A percentile compares a stretch with the other conserved stretches of the same genome.
Evolutionary conservation across 768 basidiomycete species (phyloP).

Genomic region (Trametes meyenii): DNA sequence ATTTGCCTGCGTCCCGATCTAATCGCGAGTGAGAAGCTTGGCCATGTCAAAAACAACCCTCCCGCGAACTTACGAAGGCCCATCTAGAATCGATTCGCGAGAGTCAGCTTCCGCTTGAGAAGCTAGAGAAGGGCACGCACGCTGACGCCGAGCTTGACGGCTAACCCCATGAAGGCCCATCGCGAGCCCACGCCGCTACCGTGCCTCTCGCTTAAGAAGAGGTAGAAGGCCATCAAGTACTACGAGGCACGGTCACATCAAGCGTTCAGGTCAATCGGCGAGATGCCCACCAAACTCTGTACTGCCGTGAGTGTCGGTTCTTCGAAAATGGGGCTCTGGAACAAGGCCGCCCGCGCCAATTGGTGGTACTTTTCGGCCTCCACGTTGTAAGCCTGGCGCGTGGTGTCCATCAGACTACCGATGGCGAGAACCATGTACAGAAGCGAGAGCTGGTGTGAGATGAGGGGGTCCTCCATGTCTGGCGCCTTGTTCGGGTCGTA

Average conservation of each 20-base stretch:
- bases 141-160: conserved; percentile 69
- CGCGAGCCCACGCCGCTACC: conserved; percentile 55
- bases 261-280: conserved; percentile 29
- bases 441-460: conserved; percentile 59
- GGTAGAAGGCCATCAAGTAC: conserved; percentile 58
- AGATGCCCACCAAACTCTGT: conserved; percentile 58
- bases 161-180: conserved; percentile 75
- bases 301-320: conserved; percentile 65
- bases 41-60: neutral
- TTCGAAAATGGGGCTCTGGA: conserved; percentile 66
- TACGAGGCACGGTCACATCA: conserved; percentile 36
- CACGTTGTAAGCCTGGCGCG: conserved; percentile 53
- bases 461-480: conserved; percentile 45
- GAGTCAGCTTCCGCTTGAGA: neutral
- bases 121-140: conserved; percentile 38
- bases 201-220: conserved; percentile 47
- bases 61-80: conserved; percentile 59
- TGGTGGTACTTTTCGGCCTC: conserved; percentile 66
- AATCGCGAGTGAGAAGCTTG: neutral
- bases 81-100: conserved; percentile 43
- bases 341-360: conserved; percentile 58
- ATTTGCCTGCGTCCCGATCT: conserved; percentile 72
- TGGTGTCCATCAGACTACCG: conserved; percentile 63
- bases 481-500: conserved; percentile 50
- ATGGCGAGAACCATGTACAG: conserved; percentile 67